These are phyloP conservation scores for Aureobasidium lini DNA, from an alignment of 2,329 filamentous ascomycete genomes.

Conservation along the genomic window DNA sequence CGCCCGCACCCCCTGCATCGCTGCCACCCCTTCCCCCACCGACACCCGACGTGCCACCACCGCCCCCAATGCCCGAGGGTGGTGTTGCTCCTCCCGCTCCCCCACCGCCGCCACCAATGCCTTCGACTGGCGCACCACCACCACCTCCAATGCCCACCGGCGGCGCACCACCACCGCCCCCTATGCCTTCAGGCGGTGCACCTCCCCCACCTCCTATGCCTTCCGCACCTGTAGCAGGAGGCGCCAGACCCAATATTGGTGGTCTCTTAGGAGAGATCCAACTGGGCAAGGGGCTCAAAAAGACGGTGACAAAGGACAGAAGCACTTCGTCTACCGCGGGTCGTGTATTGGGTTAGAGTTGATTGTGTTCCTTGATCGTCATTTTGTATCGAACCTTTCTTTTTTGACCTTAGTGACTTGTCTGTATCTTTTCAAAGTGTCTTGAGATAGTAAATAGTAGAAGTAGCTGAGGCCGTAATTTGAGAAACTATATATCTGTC, in stretches of 20 bases:
- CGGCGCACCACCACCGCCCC: slow-evolving; percentile 39
- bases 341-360: slow-evolving; percentile 48
- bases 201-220: slow-evolving; percentile 28
- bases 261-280: slow-evolving; percentile 78
- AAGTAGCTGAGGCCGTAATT: too few relatives aligned
- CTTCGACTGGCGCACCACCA: slow-evolving; percentile 33
- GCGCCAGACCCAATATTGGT: slow-evolving; percentile 33
- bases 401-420: neutral
- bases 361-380: neutral
- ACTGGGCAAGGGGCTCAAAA: slow-evolving; percentile 68
- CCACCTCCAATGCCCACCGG: slow-evolving; percentile 37
- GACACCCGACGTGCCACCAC: slow-evolving; percentile 32
- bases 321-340: slow-evolving; percentile 67
- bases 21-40: slow-evolving; percentile 30
- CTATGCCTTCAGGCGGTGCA: slow-evolving; percentile 27
- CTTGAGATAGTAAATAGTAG: too few relatives aligned
- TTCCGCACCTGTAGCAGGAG: slow-evolving; percentile 27
- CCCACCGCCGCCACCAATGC: slow-evolving; percentile 46
- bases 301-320: slow-evolving; percentile 83
- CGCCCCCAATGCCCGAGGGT: slow-evolving; percentile 23
- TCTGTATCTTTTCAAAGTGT: too few relatives aligned
- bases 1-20: slow-evolving; percentile 37
- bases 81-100: slow-evolving; percentile 18
- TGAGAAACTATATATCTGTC: too few relatives aligned
- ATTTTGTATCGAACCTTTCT: neutral